Evolutionary conservation across 352 stramenopile species (phyloP).

Genomic region (Pythium rhizo-oryzae): DNA sequence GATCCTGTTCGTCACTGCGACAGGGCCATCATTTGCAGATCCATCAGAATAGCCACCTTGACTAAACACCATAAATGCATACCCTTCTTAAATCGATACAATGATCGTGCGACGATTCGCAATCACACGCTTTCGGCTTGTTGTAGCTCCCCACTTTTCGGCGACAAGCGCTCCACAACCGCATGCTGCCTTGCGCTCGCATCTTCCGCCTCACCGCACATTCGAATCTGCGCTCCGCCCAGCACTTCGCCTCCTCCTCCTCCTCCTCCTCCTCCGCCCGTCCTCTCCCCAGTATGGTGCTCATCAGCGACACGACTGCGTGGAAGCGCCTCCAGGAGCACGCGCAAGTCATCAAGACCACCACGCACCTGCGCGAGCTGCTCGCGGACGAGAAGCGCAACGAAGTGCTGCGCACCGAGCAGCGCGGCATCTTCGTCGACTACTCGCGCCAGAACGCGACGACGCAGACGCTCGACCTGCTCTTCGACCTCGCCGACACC

Average conservation of each 20-base stretch:
- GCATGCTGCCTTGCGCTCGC: background rate
- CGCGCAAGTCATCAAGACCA: constrained; percentile 74
- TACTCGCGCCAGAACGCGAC: constrained; percentile 95
- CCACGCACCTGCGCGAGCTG: constrained; percentile 90
- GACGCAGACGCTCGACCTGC: constrained; percentile 84
- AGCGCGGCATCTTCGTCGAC: constrained; percentile 94
- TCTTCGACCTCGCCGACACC: constrained; percentile 92
- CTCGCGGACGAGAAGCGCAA: constrained; percentile 89
- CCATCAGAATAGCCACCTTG: too few relatives aligned
- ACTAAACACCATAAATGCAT: background rate
- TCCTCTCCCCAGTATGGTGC: constrained; percentile 26
- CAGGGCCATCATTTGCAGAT: background rate
- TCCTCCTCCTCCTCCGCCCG: constrained; percentile 11
- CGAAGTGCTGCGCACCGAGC: constrained; percentile 88
- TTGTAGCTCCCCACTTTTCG: background rate
- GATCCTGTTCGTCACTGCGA: background rate
- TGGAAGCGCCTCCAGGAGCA: constrained; percentile 81
- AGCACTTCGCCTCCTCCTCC: constrained; percentile 5
- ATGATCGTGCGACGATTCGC: constrained; percentile 2
- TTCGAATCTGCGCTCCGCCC: constrained; percentile 11
- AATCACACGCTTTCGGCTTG: background rate
- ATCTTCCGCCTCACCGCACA: constrained; percentile 2
- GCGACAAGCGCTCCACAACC: too few relatives aligned
- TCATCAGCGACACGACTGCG: constrained; percentile 77
- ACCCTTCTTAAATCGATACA: too few relatives aligned